Evolutionary conservation across 805 yeast species (phyloP).

Genomic region (Ogataea populi-albae): DNA sequence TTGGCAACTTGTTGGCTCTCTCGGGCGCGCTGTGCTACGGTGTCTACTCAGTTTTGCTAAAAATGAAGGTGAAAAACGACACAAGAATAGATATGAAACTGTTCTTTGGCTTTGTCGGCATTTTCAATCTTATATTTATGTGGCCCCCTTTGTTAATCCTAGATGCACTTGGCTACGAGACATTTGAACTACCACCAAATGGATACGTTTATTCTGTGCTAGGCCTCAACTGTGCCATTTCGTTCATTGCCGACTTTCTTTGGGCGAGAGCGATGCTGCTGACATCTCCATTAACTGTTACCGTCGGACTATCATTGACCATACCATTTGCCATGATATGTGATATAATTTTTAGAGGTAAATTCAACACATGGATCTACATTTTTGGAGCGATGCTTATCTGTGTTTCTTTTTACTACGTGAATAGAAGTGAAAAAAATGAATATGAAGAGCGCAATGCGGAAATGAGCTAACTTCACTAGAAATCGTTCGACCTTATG

Average conservation of each 20-base stretch:
- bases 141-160: conserved; percentile 82
- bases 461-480: no score
- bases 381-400: conserved; percentile 79
- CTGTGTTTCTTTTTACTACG: conserved; percentile 75
- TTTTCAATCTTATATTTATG: conserved; percentile 65
- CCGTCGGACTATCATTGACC: conserved; percentile 90
- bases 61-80: conserved; percentile 70
- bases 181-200: conserved; percentile 65
- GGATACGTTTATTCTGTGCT: conserved; percentile 52
- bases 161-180: conserved; percentile 62
- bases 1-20: conserved; percentile 80
- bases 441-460: conserved; percentile 35
- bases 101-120: conserved; percentile 93
- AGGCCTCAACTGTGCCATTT: conserved; percentile 64
- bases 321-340: conserved; percentile 95
- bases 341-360: conserved; percentile 71
- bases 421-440: conserved; percentile 73
- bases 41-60: conserved; percentile 80
- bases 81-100: conserved; percentile 76
- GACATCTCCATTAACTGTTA: conserved; percentile 92
- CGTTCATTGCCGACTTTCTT: conserved; percentile 84
- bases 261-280: conserved; percentile 95
- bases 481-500: no score
- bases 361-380: conserved; percentile 59
- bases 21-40: conserved; percentile 90